Conservation (phyloP, 768 basidiomycete species). For the Termitomyces sp. region DNA sequence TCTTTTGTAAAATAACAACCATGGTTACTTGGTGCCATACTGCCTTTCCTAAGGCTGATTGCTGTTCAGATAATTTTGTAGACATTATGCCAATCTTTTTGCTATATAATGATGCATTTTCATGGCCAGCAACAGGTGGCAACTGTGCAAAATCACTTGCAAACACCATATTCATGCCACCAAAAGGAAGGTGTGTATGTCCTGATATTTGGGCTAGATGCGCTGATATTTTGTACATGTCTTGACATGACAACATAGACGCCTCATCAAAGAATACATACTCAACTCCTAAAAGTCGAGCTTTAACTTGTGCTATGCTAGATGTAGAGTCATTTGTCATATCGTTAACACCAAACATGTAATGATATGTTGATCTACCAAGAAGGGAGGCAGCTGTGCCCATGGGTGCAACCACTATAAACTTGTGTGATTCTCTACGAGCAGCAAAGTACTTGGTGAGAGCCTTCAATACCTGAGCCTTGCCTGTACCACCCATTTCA, state of each 20-base stretch:
- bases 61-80: too few relatives aligned
- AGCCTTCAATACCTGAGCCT: conserved; percentile 13
- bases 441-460: conserved; percentile 9
- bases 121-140: too few relatives aligned
- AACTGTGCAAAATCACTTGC: too few relatives aligned
- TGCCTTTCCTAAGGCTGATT: too few relatives aligned
- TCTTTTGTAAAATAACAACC: too few relatives aligned
- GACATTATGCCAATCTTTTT: too few relatives aligned
- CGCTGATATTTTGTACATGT: too few relatives aligned
- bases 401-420: conserved; percentile 14
- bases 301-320: not conserved
- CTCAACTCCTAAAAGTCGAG: conserved; percentile 1
- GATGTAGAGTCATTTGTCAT: not conserved
- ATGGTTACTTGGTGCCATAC: too few relatives aligned
- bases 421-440: not conserved
- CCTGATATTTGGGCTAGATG: too few relatives aligned
- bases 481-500: conserved; percentile 18
- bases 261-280: conserved; percentile 1
- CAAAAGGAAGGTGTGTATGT: too few relatives aligned
- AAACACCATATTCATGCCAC: too few relatives aligned
- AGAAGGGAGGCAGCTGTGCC: conserved; percentile 15
- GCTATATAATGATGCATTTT: too few relatives aligned
- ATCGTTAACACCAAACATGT: conserved; percentile 5
- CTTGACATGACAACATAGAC: conserved; percentile 12
- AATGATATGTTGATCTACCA: conserved; percentile 17